phyloP scores from a whole-genome alignment of 2,329 filamentous ascomycete genomes.

The Pseudocercospora pini-densiflorae region DNA sequence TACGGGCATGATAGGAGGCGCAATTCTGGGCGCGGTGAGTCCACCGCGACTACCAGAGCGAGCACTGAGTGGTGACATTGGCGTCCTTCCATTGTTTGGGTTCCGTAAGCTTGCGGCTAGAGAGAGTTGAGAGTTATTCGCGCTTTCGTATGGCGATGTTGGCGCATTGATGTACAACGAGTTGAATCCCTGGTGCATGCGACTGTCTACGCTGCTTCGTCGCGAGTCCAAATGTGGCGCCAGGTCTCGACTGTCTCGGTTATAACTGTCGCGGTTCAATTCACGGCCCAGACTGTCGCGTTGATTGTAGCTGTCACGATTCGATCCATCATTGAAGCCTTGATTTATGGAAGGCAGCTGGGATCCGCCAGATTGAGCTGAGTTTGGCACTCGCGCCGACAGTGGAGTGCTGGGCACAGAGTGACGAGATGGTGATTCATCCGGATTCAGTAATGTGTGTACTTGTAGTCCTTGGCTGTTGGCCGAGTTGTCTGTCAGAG shows the following conservation, averaged over 20 bases:
- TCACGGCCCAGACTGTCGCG: constrained; percentile 33
- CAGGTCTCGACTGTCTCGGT: constrained; percentile 47
- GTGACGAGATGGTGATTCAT: constrained; percentile 52
- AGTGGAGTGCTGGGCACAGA: constrained; percentile 49
- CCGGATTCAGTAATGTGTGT: constrained; percentile 55
- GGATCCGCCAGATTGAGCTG: constrained; percentile 39
- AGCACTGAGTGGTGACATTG: constrained; percentile 50
- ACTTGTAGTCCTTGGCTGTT: constrained; percentile 55
- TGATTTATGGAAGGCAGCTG: constrained; percentile 63
- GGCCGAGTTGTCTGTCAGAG: constrained; percentile 41
- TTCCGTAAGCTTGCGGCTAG: constrained; percentile 71
- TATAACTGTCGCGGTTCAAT: constrained; percentile 32
- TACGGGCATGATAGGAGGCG: constrained; percentile 74
- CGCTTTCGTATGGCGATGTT: constrained; percentile 73
- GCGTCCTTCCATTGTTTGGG: constrained; percentile 48
- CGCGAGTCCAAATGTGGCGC: constrained; percentile 61
- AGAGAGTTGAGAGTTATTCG: constrained; percentile 76
- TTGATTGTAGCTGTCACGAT: constrained; percentile 49
- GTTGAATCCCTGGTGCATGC: constrained; percentile 72
- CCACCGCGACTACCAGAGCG: constrained; percentile 38
- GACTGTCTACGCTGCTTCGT: constrained; percentile 79
- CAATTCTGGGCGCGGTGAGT: constrained; percentile 62
- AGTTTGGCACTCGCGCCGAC: constrained; percentile 44
- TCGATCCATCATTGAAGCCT: constrained; percentile 46
- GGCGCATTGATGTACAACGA: constrained; percentile 68